Evolutionary conservation across 371 early-diverging fungal species (phyloP).

Genomic region (Apophysomyces elegans): DNA sequence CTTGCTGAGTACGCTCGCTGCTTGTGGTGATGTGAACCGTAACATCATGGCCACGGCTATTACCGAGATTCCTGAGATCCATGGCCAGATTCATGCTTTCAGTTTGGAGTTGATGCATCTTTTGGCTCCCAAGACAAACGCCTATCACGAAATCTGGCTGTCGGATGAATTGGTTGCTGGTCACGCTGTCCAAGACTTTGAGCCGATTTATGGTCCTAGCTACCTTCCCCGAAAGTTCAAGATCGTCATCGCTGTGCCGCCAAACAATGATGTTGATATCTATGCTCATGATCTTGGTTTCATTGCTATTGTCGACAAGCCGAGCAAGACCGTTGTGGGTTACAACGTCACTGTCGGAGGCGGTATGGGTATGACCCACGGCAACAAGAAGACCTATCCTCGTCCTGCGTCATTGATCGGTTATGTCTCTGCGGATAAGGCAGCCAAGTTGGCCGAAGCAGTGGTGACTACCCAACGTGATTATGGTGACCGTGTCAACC

Average conservation of each 20-base stretch:
- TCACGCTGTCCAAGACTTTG: constrained; percentile 77
- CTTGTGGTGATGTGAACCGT: constrained; percentile 97
- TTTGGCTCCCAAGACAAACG: constrained; percentile 83
- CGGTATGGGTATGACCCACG: constrained; percentile 97
- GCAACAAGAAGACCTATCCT: constrained; percentile 95
- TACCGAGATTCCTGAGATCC: constrained; percentile 78
- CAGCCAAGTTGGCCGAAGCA: constrained; percentile 80
- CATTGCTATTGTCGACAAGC: constrained; percentile 78
- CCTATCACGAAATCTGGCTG: constrained; percentile 96
- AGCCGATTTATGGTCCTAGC: constrained; percentile 90
- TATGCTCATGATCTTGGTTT: constrained; percentile 93
- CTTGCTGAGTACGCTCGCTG: constrained; percentile 90
- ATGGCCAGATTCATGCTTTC: constrained; percentile 78
- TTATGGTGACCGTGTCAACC: constrained; percentile 93
- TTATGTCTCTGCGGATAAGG: constrained; percentile 79
- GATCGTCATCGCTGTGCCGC: constrained; percentile 93
- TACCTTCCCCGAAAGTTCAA: constrained; percentile 96
- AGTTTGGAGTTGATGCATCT: constrained; percentile 71
- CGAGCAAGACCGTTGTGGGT: constrained; percentile 73
- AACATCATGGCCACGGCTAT: constrained; percentile 92
- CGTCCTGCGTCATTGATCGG: constrained; percentile 80
- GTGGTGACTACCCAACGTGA: constrained; percentile 93
- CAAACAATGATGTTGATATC: constrained; percentile 95
- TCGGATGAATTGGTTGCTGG: constrained; percentile 87
- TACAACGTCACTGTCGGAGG: constrained; percentile 95